Evolutionary conservation across 1,284 basidiomycete genomes (phyloP).

Genomic region (Tilletia caries): DNA sequence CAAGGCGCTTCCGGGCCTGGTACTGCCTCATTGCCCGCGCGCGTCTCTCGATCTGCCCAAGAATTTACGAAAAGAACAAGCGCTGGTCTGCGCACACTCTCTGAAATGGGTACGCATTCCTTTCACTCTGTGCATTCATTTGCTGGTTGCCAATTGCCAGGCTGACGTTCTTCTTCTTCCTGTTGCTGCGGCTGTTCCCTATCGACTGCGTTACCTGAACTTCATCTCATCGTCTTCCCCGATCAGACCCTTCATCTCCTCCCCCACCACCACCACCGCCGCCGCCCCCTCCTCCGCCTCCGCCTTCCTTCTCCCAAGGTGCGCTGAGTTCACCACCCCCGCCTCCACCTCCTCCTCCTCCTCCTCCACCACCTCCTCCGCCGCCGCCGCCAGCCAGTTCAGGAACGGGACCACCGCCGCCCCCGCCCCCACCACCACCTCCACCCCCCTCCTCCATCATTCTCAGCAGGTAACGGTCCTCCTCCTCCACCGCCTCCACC

Average conservation of each 20-base stretch:
- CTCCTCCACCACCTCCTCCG: slow-evolving; percentile 15
- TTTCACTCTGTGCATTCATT: too few relatives aligned
- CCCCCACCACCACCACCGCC: slow-evolving; percentile 25
- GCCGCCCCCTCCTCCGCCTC: slow-evolving; percentile 18
- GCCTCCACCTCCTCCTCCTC: slow-evolving; percentile 27
- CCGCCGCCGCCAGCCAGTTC: slow-evolving; percentile 48
- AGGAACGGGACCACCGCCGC: slow-evolving; percentile 62
- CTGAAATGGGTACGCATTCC: too few relatives aligned
- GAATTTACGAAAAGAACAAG: too few relatives aligned
- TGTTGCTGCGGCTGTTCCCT: too few relatives aligned
- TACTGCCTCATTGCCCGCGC: too few relatives aligned
- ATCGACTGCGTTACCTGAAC: too few relatives aligned
- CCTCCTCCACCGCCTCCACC: slow-evolving; percentile 16
- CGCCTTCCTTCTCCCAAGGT: neutral
- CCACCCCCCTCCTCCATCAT: slow-evolving; percentile 1
- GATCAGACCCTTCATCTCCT: neutral
- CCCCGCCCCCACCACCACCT: neutral
- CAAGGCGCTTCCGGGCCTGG: too few relatives aligned
- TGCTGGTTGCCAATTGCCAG: too few relatives aligned
- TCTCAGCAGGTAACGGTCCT: too few relatives aligned
- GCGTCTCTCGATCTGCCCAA: too few relatives aligned
- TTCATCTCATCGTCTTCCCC: slow-evolving; percentile 14
- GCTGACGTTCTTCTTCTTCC: too few relatives aligned
- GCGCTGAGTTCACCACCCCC: slow-evolving; percentile 5
- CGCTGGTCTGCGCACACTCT: too few relatives aligned